These are phyloP conservation scores for Ustilago bromivora DNA, from an alignment of 1,284 basidiomycete genomes.

Conservation along the genomic window DNA sequence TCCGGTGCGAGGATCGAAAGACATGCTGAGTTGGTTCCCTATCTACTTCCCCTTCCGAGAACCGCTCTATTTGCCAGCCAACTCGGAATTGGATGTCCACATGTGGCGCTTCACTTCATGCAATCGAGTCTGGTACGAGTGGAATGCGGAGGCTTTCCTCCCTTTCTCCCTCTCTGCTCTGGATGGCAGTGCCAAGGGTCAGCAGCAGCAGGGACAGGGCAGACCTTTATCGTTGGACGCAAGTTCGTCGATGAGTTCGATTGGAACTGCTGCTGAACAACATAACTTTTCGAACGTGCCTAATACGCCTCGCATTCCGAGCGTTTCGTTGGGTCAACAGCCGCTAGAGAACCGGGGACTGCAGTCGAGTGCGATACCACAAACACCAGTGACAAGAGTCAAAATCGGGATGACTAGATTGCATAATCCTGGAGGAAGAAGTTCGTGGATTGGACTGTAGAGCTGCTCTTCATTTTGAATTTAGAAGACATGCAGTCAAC, in stretches of 20 bases:
- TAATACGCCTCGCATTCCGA: slow-evolving; percentile 61
- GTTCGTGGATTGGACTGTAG: slow-evolving; percentile 82
- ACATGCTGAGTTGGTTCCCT: slow-evolving; percentile 99
- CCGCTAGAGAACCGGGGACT: slow-evolving; percentile 5
- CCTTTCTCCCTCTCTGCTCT: slow-evolving; percentile 70
- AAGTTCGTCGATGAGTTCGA: slow-evolving; percentile 32
- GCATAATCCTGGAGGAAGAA: slow-evolving; percentile 88
- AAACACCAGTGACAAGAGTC: slow-evolving; percentile 70
- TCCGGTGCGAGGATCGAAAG: slow-evolving; percentile 79
- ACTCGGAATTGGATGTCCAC: slow-evolving; percentile 90
- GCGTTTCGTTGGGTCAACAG: slow-evolving; percentile 23
- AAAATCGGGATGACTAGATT: slow-evolving; percentile 93
- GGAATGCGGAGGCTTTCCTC: slow-evolving; percentile 92
- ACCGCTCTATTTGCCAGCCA: slow-evolving; percentile 90
- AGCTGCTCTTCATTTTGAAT: background rate
- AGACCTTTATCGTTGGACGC: slow-evolving; percentile 38
- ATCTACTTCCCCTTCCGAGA: slow-evolving; percentile 89
- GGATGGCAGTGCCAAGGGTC: slow-evolving; percentile 9
- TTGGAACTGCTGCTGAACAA: slow-evolving; percentile 21
- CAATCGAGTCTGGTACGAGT: slow-evolving; percentile 97
- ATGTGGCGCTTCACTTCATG: slow-evolving; percentile 88
- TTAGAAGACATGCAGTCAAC: background rate
- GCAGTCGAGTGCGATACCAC: slow-evolving; percentile 23
- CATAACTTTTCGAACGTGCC: slow-evolving; percentile 62
- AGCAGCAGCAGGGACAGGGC: slow-evolving; percentile 4